Base-by-base conservation (phyloP, 2,329 filamentous ascomycete genomes). In the Rutstroemia sp. region DNA sequence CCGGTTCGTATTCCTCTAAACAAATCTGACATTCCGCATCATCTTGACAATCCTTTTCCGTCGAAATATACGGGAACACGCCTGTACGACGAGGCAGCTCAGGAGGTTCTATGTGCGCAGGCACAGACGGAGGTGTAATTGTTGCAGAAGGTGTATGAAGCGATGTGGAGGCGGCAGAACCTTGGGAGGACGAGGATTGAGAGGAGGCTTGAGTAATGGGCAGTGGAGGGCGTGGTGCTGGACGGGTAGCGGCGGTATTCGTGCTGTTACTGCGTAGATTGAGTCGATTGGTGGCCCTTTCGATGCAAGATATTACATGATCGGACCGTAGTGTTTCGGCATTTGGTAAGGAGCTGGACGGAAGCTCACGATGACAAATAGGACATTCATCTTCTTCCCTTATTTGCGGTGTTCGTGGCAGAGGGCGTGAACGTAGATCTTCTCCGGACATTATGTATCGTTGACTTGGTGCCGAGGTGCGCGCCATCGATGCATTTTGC, bases 371-470 rank as follows among this genome's bases (percentile, higher is more conserved):
- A 65, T 88, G 87, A 64, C 88, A 92, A 46, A 92, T 80, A 0
- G 88, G 88, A 60, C 88, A 92, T 65, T 90, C 86, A 67, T 92
- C 88, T 66, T 91, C 88, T 68, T 92, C 88, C 5, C 77, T 75
- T 65, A 80, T 77, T 56, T 79, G 80, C 1, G 57, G 63, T 23
- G 61, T 56, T 45, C 56, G 56, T 16, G 66, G 59, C 6, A 63
- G 58, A 19, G 61, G 58, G 16, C 62, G 55, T 16, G 25, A 25
- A 41, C 23, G 46, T 37, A 58, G 39, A 21, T 54, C 45, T 53
- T 51, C 52, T n/a, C 21, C 52, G 18, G 51, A 51, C 21, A 60
- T 12, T 55, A 49, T 12, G 45, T 58, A 34, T 58, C 55, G 51
- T 42, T 49, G 49, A 23, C 27, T 39, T 18, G 47, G 19, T 21